Base-by-base conservation (phyloP, 768 basidiomycete genomes). In the Symmetrospora coprosmae region DNA sequence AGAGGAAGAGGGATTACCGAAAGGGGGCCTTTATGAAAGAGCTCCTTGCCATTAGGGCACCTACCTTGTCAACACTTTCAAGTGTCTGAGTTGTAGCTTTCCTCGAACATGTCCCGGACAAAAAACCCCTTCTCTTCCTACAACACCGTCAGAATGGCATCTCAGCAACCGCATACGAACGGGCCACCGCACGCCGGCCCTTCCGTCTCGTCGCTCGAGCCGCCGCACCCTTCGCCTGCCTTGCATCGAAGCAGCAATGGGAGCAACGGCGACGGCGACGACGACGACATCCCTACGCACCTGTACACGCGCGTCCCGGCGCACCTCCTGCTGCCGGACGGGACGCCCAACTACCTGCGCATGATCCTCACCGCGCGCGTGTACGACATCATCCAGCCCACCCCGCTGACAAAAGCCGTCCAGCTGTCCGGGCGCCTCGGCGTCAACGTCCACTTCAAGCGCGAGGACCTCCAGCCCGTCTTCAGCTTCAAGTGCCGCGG, bases 401-500 rank as follows among this genome's bases (percentile, higher is more conserved):
- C 92, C 0, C 92, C 92, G 1, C 79, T 97, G 38, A 84, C 90
- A 19, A 78, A 79, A 50, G 91, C 92, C 28, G 80, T 82, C 17
- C 87, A 86, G 69, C 80, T 99, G 21, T 91, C 87, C 67, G 74
- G 83, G 63, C 82, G 84, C 63, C 77, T 97, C 1, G 94, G 94
- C 1, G 89, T 88, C 71, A 81, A 91, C 66, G 85, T 99, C 73
- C 91, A 84, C 82, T 80, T 99, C 61, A 99, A 99, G 74, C 81
- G 94, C 25, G 94, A 99, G 73, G 94, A 99, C 69, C 78, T 94
- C 2, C 92, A 97, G 45, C 73, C 73, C 11, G 94, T 99, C 19
- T 99, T 99, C 72, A 91, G 87, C 72, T 99, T 99, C 82, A 99
- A 99, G 71, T 90, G 97, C 46, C 79, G 94, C 4, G 94, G 94